phyloP scores from a whole-genome alignment of 768 basidiomycete species.

The Boletus sensibilis region DNA sequence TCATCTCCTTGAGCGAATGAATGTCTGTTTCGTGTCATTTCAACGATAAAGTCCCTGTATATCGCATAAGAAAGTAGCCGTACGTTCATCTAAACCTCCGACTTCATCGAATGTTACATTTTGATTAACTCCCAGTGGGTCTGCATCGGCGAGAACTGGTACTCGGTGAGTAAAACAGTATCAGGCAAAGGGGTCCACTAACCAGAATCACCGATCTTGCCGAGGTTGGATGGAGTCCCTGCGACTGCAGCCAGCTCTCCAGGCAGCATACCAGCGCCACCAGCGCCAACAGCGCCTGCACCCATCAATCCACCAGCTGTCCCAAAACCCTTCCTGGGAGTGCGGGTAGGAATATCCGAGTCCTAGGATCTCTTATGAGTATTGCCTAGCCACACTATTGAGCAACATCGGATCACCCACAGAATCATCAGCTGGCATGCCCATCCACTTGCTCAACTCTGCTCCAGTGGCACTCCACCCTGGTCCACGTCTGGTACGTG shows the following conservation, averaged over 20 bases:
- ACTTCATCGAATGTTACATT: conserved; percentile 96
- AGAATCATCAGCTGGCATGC: conserved; percentile 68
- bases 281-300: conserved; percentile 45
- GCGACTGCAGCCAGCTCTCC: conserved; percentile 59
- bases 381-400: neutral
- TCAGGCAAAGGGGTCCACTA: conserved; percentile 25
- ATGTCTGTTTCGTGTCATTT: conserved; percentile 58
- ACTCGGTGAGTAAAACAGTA: conserved; percentile 9
- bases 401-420: conserved; percentile 35
- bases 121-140: conserved; percentile 90
- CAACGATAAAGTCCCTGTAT: neutral
- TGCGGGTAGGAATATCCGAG: conserved; percentile 66
- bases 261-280: conserved; percentile 56
- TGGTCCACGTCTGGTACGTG: conserved; percentile 45
- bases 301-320: conserved; percentile 52
- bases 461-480: conserved; percentile 82
- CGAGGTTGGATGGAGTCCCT: conserved; percentile 82
- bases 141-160: conserved; percentile 86
- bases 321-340: conserved; percentile 67
- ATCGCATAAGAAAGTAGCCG: conserved; percentile 24
- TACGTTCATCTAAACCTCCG: conserved; percentile 93
- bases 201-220: conserved; percentile 81
- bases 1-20: conserved; percentile 98
- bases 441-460: conserved; percentile 77
- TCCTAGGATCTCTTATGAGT: conserved; percentile 44